Evolutionary conservation across 345 rosid genomes (phyloP).

Genomic region (Fremontodendron californicum): DNA sequence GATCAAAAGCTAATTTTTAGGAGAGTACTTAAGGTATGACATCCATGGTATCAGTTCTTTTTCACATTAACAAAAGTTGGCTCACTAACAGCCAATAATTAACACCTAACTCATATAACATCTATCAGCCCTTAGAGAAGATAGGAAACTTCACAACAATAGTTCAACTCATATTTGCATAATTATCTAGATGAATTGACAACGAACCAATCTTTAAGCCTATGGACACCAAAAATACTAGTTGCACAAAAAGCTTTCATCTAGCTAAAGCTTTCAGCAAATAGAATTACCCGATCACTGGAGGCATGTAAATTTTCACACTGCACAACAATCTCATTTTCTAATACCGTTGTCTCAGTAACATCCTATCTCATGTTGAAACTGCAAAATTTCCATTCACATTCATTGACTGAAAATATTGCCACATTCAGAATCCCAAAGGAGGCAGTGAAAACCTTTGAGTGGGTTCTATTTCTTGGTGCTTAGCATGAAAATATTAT

Average conservation of each 20-base stretch:
- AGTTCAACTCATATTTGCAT: background rate
- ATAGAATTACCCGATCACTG: background rate
- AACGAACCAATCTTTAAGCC: background rate
- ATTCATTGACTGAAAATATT: background rate
- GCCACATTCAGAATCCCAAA: background rate
- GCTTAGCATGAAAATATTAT: background rate
- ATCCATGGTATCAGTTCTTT: conserved; percentile 8
- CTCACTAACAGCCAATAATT: background rate
- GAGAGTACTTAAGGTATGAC: conserved; percentile 1
- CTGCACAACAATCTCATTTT: background rate
- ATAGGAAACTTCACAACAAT: background rate
- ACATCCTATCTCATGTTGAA: background rate
- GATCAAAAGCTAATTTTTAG: conserved; percentile 14
- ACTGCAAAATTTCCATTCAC: background rate
- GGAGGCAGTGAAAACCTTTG: background rate
- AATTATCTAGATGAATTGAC: background rate
- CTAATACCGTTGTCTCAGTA: background rate
- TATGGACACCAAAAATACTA: background rate
- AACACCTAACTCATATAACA: background rate
- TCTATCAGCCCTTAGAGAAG: background rate
- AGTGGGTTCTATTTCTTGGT: background rate
- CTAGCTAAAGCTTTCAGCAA: background rate
- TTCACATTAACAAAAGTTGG: background rate
- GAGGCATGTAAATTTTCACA: background rate
- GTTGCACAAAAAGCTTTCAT: background rate